Conservation (phyloP, 129 eudicot genomes). For the Kitagawia praeruptora region DNA sequence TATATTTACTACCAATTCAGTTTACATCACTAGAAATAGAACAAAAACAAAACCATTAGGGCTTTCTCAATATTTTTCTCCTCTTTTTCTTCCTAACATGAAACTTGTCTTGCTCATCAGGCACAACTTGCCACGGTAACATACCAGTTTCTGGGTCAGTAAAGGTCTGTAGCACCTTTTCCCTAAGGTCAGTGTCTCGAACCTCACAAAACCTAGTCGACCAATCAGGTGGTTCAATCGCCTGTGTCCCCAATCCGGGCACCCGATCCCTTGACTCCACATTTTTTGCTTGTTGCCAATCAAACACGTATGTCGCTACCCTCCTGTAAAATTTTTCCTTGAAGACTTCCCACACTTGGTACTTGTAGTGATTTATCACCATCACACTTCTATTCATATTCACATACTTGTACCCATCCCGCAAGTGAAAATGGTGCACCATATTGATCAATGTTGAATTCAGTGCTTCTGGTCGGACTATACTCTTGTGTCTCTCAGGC, state of each 20-base stretch:
- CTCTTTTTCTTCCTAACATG: not conserved
- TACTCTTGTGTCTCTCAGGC: conserved; percentile 79
- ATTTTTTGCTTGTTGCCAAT: conserved; percentile 56
- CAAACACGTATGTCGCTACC: conserved; percentile 70
- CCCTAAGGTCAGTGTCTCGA: conserved; percentile 40
- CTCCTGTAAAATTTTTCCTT: conserved; percentile 72
- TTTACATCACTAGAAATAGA: not conserved
- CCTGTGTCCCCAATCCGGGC: conserved; percentile 69
- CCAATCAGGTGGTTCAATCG: conserved; percentile 69
- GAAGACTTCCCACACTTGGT: conserved; percentile 84
- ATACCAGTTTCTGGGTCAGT: conserved; percentile 34
- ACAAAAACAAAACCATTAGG: not conserved
- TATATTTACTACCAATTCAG: not conserved
- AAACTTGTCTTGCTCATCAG: not conserved
- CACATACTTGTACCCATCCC: conserved; percentile 29
- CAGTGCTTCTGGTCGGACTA: conserved; percentile 53
- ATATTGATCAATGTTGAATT: conserved; percentile 50
- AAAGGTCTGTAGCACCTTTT: conserved; percentile 37
- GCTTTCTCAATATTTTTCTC: not conserved
- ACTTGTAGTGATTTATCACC: conserved; percentile 85
- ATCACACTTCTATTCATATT: conserved; percentile 27
- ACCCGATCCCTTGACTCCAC: conserved; percentile 68
- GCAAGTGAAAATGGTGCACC: conserved; percentile 75
- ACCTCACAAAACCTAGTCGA: conserved; percentile 59
- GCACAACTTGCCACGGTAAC: conserved; percentile 69